Conservation (phyloP, 164 flowering plant genomes). For the Annona squamosa region DNA sequence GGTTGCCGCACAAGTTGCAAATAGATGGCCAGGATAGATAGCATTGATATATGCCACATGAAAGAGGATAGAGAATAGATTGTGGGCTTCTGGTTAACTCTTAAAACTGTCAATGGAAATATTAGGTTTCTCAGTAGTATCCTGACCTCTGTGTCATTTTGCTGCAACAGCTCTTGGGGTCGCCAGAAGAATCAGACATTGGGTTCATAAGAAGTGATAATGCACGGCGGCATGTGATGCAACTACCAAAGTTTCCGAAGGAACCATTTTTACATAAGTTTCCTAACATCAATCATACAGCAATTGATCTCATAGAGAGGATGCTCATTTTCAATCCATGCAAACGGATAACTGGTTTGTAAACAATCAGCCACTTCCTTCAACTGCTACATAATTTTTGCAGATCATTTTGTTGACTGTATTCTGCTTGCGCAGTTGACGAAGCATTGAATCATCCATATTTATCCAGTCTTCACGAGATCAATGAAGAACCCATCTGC, state of each 20-base stretch:
- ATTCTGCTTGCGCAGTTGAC: conserved; percentile 41
- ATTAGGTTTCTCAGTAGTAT: neutral
- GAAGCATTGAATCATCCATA: conserved; percentile 85
- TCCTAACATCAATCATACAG: conserved; percentile 54
- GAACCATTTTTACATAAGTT: conserved; percentile 47
- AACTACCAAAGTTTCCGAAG: conserved; percentile 40
- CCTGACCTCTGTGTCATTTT: neutral
- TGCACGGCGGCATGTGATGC: conserved; percentile 40
- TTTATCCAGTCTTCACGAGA: conserved; percentile 70
- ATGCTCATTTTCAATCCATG: conserved; percentile 95
- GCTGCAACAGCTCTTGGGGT: conserved; percentile 35
- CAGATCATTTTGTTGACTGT: neutral
- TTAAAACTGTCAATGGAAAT: neutral
- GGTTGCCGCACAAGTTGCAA: too few relatives aligned
- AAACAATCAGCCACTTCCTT: neutral
- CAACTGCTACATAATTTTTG: neutral
- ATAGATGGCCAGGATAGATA: too few relatives aligned
- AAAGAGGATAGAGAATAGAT: too few relatives aligned
- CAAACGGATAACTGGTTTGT: conserved; percentile 79
- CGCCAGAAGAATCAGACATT: conserved; percentile 48
- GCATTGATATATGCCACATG: too few relatives aligned
- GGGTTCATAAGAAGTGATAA: conserved; percentile 45
- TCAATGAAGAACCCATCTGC: conserved; percentile 85
- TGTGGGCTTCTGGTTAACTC: neutral
- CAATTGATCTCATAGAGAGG: conserved; percentile 76